Percentiles rank a stretch among this genome's conserved stretches.
Conservation (phyloP, 495 filamentous ascomycete species). For the Aspergillus ellipticus region DNA sequence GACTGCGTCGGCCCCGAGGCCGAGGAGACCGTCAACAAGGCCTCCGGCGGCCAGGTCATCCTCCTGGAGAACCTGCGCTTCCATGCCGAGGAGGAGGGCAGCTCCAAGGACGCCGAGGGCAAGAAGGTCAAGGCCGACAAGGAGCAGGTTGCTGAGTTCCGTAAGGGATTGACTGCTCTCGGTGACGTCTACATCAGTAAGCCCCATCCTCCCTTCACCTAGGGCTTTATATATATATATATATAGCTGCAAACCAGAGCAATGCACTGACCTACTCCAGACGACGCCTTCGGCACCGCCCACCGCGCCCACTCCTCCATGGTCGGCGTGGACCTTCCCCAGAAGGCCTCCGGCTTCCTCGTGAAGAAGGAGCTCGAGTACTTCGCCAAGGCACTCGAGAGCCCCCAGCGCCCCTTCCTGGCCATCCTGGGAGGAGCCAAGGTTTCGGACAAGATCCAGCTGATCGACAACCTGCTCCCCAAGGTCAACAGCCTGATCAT, state of each 20-base stretch:
- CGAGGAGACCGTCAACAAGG: slow-evolving; percentile 84
- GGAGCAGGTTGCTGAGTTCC: slow-evolving; percentile 85
- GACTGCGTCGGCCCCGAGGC: slow-evolving; percentile 89
- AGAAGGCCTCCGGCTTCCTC: slow-evolving; percentile 95
- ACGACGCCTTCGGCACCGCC: slow-evolving; percentile 98
- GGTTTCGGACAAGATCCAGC: slow-evolving; percentile 98
- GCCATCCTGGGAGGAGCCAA: slow-evolving; percentile 98
- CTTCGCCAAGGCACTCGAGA: slow-evolving; percentile 95
- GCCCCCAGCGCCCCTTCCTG: slow-evolving; percentile 91
- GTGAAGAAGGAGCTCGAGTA: slow-evolving; percentile 99
- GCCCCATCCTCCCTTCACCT: slow-evolving; percentile 21
- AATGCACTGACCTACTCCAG: slow-evolving; percentile 38
- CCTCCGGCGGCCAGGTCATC: slow-evolving; percentile 77
- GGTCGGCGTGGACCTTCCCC: slow-evolving; percentile 92
- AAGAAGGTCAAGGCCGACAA: slow-evolving; percentile 99
- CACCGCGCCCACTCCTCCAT: slow-evolving; percentile 98
- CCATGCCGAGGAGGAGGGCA: slow-evolving; percentile 96
- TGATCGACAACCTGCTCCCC: slow-evolving; percentile 96
- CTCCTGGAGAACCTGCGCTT: slow-evolving; percentile 97
- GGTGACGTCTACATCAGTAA: slow-evolving; percentile 96
- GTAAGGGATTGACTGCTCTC: slow-evolving; percentile 89
- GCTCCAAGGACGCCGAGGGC: slow-evolving; percentile 82
- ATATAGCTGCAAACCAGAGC: not conserved
- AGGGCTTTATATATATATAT: no score
- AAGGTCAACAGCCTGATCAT: slow-evolving; percentile 97